phyloP scores from a whole-genome alignment of 352 stramenopile species.

The Globisporangium viniferum region DNA sequence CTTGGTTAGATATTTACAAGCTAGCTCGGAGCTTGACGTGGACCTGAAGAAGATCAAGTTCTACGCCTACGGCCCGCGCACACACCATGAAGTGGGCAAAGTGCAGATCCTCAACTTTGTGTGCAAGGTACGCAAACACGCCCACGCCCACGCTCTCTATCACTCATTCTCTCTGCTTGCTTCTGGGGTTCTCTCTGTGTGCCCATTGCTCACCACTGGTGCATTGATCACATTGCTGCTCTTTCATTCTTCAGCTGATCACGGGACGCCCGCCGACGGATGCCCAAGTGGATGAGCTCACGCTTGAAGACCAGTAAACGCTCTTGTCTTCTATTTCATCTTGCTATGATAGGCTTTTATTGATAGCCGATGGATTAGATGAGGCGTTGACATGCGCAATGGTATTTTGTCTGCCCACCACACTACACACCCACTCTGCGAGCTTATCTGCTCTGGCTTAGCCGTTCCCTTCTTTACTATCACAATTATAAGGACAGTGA shows the following conservation, averaged over 20 bases:
- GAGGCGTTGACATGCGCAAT: neutral
- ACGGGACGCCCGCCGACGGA: constrained; percentile 62
- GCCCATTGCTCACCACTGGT: neutral
- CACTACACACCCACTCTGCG: neutral
- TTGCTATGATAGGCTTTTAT: neutral
- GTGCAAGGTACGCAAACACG: constrained; percentile 56
- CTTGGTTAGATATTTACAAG: constrained; percentile 51
- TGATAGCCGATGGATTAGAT: neutral
- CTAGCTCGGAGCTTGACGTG: constrained; percentile 65
- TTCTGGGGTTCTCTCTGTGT: neutral
- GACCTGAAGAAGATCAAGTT: constrained; percentile 81
- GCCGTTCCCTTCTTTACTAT: neutral
- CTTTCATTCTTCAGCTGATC: constrained; percentile 41
- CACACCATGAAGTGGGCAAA: constrained; percentile 79
- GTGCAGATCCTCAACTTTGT: constrained; percentile 86
- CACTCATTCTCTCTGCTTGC: neutral
- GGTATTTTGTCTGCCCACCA: neutral
- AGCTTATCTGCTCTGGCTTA: neutral
- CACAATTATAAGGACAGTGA: neutral
- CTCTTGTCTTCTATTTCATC: constrained; percentile 2
- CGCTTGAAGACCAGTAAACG: constrained; percentile 45
- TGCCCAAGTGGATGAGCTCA: constrained; percentile 65
- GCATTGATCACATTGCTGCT: neutral
- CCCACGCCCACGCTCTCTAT: neutral
- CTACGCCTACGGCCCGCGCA: constrained; percentile 63